Percentiles rank a stretch among this genome's conserved stretches.
Conservation (phyloP, 345 rosid species). For the Salix koriyanagi region DNA sequence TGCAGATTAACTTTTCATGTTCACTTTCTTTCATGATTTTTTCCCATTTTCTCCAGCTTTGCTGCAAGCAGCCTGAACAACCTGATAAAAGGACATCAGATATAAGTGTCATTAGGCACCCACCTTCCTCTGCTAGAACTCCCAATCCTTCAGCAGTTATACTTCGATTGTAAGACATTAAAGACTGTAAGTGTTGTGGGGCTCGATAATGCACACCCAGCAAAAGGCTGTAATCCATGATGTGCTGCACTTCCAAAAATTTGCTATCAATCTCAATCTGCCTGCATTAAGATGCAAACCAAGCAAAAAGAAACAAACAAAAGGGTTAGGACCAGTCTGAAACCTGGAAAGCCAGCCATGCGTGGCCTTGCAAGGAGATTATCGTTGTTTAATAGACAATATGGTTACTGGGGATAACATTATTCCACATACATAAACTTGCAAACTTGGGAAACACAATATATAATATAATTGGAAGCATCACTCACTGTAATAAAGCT, state of each 20-base stretch:
- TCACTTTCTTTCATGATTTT: background rate
- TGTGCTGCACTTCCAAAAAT: slow-evolving; percentile 74
- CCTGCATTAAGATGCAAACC: slow-evolving; percentile 34
- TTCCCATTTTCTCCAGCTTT: background rate
- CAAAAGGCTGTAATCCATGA: slow-evolving; percentile 98
- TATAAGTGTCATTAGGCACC: background rate
- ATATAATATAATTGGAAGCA: slow-evolving; percentile 8
- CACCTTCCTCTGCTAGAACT: slow-evolving; percentile 90
- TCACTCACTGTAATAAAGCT: slow-evolving; percentile 68
- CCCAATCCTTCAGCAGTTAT: slow-evolving; percentile 60
- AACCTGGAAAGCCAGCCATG: slow-evolving; percentile 8
- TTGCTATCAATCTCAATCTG: slow-evolving; percentile 84
- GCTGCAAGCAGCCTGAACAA: background rate
- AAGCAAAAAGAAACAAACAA: background rate
- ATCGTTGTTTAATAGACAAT: too few relatives aligned
- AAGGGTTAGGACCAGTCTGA: background rate
- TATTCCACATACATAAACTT: background rate
- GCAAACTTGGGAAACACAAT: background rate
- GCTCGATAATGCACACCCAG: slow-evolving; percentile 98
- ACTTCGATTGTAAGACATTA: slow-evolving; percentile 37
- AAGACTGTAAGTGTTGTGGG: slow-evolving; percentile 72
- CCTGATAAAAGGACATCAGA: background rate
- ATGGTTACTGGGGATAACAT: too few relatives aligned
- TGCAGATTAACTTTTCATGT: background rate
- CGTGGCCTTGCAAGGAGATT: background rate